Base-by-base conservation (phyloP, 2,329 filamentous ascomycete species). In the Ustulina deusta region DNA sequence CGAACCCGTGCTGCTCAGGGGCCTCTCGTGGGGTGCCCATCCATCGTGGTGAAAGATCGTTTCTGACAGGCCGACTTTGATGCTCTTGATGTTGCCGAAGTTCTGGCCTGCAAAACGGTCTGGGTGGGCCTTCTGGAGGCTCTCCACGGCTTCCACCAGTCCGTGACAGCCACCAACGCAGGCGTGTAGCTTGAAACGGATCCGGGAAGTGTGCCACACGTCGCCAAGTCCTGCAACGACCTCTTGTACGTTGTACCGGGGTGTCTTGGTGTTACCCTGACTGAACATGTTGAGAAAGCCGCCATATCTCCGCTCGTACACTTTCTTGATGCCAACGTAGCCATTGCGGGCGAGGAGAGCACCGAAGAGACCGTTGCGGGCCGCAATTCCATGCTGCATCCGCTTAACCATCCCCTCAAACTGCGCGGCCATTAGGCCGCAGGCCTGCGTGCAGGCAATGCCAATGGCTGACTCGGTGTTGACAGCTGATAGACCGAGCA, bases 371-470 rank as follows among this genome's bases (percentile, higher is more conserved):
- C 81, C 81, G 63, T 80, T 83, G 6, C 82, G 77, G 6, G 82
- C 78, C 0, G 81, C 81, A 67, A 84, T 84, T 5, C 78, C 82
- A 65, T 84, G 82, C 69, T 84, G 81, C 78, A 83, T 81, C 1
- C 81, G 78, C 71, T 84, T 84, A 0, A 80, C 77, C 65, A 80
- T 78, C n/a, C 78, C 78, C 51, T 79, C 82, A 63, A 78, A 83
- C 66, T 83, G 79, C 3, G 81, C 81, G 2, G 78, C 76, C 80
- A 83, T 83, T 5, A 81, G 70, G 1, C 79, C 80, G 48, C 79
- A 73, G 3, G 78, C 77, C 65, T 83, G 80, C 0, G 78, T 82
- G 61, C 78, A 81, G 1, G 80, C 80, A 9, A 80, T 82, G 9
- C 81, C 80, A 13, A 83, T 66, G 0, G 80, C 79, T 2, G 76